A percentile compares a stretch with the other conserved stretches of the same genome.
Conservation (phyloP, 73 alveolate species). For the Durusdinium trenchii region DNA sequence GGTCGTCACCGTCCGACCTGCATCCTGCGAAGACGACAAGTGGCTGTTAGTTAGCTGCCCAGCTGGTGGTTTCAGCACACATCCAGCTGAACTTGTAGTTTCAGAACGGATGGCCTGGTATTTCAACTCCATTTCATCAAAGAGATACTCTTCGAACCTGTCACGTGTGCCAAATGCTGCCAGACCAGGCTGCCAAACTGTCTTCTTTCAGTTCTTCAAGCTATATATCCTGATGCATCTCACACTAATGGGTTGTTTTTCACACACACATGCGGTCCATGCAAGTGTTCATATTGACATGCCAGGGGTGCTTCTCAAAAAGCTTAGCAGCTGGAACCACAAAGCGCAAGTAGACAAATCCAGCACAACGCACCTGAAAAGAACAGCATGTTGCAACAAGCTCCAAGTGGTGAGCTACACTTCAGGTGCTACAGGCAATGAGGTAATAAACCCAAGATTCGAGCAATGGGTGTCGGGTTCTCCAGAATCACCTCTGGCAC, state of each 20-base stretch:
- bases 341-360: slow-evolving; percentile 53
- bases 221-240: background rate
- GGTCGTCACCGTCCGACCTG: slow-evolving; percentile 38
- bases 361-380: slow-evolving; percentile 56
- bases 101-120: background rate
- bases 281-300: no score
- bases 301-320: slow-evolving; percentile 35
- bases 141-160: slow-evolving; percentile 64
- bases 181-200: background rate
- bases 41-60: background rate
- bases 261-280: no score
- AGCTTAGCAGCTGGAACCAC: slow-evolving; percentile 68
- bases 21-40: background rate
- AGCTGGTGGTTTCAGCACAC: background rate
- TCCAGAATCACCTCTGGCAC: slow-evolving; percentile 35
- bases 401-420: background rate
- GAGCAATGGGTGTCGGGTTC: background rate
- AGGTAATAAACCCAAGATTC: background rate
- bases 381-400: background rate
- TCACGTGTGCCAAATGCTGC: background rate
- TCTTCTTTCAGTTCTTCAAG: background rate
- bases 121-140: slow-evolving; percentile 53
- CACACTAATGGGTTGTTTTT: no score
- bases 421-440: no score
- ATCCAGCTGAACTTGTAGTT: background rate